Percentiles rank a stretch among this genome's conserved stretches.
Evolutionary conservation across 2,329 filamentous ascomycete genomes (phyloP).

Genomic region (Neonectria faginata): DNA sequence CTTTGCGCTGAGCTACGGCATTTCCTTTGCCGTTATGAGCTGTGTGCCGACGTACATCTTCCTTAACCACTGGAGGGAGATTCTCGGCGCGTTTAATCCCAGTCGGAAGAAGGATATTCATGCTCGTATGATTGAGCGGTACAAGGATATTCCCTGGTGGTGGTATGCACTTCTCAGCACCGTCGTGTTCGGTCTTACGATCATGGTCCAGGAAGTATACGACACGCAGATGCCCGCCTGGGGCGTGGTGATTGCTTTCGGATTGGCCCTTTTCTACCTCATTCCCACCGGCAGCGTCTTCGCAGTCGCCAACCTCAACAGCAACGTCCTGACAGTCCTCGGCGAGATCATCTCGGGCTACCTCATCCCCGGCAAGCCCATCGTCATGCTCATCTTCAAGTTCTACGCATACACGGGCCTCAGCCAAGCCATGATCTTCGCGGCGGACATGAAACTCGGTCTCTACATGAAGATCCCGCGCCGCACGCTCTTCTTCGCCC

Average conservation of each 20-base stretch:
- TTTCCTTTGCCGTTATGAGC: slow-evolving; percentile 33
- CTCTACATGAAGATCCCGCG: slow-evolving; percentile 63
- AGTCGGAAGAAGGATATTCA: slow-evolving; percentile 50
- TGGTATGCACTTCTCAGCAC: slow-evolving; percentile 51
- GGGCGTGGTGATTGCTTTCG: slow-evolving; percentile 43
- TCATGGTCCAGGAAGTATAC: slow-evolving; percentile 44
- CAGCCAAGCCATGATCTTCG: slow-evolving; percentile 59
- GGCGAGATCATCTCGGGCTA: slow-evolving; percentile 47
- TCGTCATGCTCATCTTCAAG: slow-evolving; percentile 41
- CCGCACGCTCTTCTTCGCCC: slow-evolving; percentile 58
- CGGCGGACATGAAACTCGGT: slow-evolving; percentile 61
- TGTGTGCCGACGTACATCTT: slow-evolving; percentile 31
- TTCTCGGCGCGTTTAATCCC: slow-evolving; percentile 22
- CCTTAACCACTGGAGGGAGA: slow-evolving; percentile 29
- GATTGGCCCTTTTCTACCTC: slow-evolving; percentile 36
- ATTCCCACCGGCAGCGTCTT: slow-evolving; percentile 43
- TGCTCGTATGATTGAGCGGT: slow-evolving; percentile 49
- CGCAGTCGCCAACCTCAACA: slow-evolving; percentile 50
- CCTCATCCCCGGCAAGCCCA: slow-evolving; percentile 33
- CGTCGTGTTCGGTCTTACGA: slow-evolving; percentile 48
- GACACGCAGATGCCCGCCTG: slow-evolving; percentile 42
- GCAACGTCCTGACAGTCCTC: slow-evolving; percentile 49
- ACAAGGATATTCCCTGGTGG: slow-evolving; percentile 50
- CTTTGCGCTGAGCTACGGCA: slow-evolving; percentile 24
- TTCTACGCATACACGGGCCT: slow-evolving; percentile 35